Conservation (phyloP, 495 filamentous ascomycete genomes). For the Amphirosellinia nigrospora region DNA sequence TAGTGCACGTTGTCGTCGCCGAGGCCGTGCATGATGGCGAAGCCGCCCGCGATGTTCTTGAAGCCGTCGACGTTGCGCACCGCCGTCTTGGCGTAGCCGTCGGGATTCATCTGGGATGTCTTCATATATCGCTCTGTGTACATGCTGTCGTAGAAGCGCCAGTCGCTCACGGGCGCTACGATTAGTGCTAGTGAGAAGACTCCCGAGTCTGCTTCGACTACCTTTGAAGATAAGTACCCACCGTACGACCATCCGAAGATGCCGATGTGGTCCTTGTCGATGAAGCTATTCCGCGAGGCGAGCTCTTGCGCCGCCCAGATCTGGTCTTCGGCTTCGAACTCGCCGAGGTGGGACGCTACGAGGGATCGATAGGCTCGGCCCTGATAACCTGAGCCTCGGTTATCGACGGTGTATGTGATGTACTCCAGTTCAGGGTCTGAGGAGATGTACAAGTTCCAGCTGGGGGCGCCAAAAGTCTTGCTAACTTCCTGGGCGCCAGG, state of each 20-base stretch:
- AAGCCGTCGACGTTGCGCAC: slow-evolving; percentile 55
- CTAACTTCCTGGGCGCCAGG: slow-evolving; percentile 57
- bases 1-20: slow-evolving; percentile 69
- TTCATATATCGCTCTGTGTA: slow-evolving; percentile 73
- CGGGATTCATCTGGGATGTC: slow-evolving; percentile 52
- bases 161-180: slow-evolving; percentile 62
- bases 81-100: slow-evolving; percentile 54
- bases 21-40: slow-evolving; percentile 61
- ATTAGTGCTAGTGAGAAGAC: slow-evolving; percentile 59
- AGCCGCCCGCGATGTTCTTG: slow-evolving; percentile 56
- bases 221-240: slow-evolving; percentile 63
- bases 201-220: slow-evolving; percentile 57
- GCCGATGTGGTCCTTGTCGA: slow-evolving; percentile 58
- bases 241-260: slow-evolving; percentile 68
- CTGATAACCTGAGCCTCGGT: slow-evolving; percentile 61
- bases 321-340: slow-evolving; percentile 62
- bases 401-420: slow-evolving; percentile 62
- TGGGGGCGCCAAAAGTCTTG: slow-evolving; percentile 51
- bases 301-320: slow-evolving; percentile 60
- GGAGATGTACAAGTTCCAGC: slow-evolving; percentile 60
- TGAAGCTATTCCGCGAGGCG: slow-evolving; percentile 47
- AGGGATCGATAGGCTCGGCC: slow-evolving; percentile 57
- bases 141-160: slow-evolving; percentile 67
- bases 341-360: slow-evolving; percentile 57
- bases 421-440: slow-evolving; percentile 64